Percentiles rank a stretch among this genome's conserved stretches.
Evolutionary conservation across 2,329 filamentous ascomycete genomes (phyloP).

Genomic region (Colletotrichum zoysiae): DNA sequence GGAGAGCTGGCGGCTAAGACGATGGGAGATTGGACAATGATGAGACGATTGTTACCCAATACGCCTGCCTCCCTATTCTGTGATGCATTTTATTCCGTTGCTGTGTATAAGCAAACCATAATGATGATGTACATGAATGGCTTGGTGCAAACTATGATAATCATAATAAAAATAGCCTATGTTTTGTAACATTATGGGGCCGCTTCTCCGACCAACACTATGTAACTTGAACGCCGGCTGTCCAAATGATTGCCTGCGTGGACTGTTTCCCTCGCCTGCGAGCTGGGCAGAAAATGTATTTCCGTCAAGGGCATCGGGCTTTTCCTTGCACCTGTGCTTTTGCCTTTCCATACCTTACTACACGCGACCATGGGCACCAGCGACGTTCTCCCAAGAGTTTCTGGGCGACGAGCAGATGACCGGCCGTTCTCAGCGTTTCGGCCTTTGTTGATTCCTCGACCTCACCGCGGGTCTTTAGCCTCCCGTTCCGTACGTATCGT

Average conservation of each 20-base stretch:
- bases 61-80: background rate
- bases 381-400: background rate
- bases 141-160: no score
- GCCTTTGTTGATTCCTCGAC: background rate
- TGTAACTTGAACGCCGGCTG: background rate
- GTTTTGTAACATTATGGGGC: no score
- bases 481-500: background rate
- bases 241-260: no score
- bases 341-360: no score
- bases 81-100: background rate
- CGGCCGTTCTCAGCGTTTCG: background rate
- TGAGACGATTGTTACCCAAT: slow-evolving; percentile 37
- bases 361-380: no score
- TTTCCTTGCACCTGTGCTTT: no score
- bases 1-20: background rate
- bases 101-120: background rate
- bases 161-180: no score
- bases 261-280: background rate
- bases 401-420: background rate
- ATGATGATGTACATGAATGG: background rate
- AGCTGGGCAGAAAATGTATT: background rate
- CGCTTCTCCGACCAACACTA: no score
- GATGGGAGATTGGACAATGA: slow-evolving; percentile 37
- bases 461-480: background rate
- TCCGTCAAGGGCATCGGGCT: background rate